These are phyloP conservation scores for Ilyonectria destructans DNA, from an alignment of 2,329 filamentous ascomycete species.

Conservation along the genomic window DNA sequence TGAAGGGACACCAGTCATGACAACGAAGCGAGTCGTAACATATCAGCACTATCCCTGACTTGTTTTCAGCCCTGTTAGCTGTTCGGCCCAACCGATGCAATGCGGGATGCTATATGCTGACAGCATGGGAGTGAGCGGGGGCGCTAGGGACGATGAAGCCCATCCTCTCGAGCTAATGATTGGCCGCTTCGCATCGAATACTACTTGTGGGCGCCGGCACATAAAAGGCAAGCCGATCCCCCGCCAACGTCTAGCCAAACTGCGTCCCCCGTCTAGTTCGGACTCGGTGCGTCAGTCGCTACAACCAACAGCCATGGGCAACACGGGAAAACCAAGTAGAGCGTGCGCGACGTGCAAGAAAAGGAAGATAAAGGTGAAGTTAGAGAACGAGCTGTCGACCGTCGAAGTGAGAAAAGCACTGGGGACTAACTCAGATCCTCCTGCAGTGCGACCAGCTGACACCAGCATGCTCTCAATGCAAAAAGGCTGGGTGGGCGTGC, in stretches of 20 bases:
- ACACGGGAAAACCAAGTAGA: constrained; percentile 41
- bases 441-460: constrained; percentile 37
- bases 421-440: not conserved
- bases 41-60: too few species aligned
- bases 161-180: not conserved
- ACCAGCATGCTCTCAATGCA: constrained; percentile 40
- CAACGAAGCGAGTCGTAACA: too few species aligned
- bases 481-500: constrained; percentile 37
- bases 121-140: too few species aligned
- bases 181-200: constrained; percentile 1
- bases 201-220: constrained; percentile 3
- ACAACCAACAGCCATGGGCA: constrained; percentile 31
- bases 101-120: too few species aligned
- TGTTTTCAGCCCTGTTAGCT: too few species aligned
- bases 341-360: constrained; percentile 42
- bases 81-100: too few species aligned
- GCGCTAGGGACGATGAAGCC: too few species aligned
- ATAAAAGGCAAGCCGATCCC: not conserved
- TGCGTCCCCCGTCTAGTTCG: not conserved
- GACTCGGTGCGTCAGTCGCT: not conserved
- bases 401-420: too few species aligned
- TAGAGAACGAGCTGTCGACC: not conserved
- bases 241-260: not conserved
- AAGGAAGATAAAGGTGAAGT: constrained; percentile 40
- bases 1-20: not conserved